phyloP scores from a whole-genome alignment of 768 basidiomycete genomes.

The Saitozyma podzolica region DNA sequence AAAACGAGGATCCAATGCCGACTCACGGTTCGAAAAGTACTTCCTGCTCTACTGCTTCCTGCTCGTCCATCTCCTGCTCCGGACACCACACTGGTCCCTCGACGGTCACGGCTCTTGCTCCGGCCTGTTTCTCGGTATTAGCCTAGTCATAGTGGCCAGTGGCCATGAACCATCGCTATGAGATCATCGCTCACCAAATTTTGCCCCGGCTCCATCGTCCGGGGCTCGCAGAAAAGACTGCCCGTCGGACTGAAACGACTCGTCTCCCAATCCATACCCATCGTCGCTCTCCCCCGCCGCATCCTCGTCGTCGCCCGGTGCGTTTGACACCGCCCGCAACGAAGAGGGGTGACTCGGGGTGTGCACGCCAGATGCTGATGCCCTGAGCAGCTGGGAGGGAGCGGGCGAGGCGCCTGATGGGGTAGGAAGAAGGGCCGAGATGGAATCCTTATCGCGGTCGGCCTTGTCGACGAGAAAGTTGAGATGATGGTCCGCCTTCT shows the following conservation, averaged over 20 bases:
- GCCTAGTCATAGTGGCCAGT: too few species aligned
- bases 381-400: not conserved
- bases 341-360: not conserved
- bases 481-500: slow-evolving; percentile 81
- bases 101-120: slow-evolving; percentile 1
- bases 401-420: slow-evolving; percentile 13
- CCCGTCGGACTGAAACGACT: slow-evolving; percentile 15
- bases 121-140: not conserved
- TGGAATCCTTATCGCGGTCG: slow-evolving; percentile 54
- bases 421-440: slow-evolving; percentile 14
- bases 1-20: not conserved
- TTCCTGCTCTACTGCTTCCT: slow-evolving; percentile 8
- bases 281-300: slow-evolving; percentile 40
- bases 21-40: slow-evolving; percentile 10
- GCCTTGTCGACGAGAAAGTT: slow-evolving; percentile 85
- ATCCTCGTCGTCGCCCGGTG: slow-evolving; percentile 36
- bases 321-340: not conserved
- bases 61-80: slow-evolving; percentile 7
- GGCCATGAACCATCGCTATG: too few species aligned
- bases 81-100: slow-evolving; percentile 2
- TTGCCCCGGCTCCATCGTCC: too few species aligned
- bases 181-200: too few species aligned
- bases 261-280: slow-evolving; percentile 12
- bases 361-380: not conserved
- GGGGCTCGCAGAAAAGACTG: not conserved